A percentile compares a stretch with the other conserved stretches of the same genome.
phyloP scores from a whole-genome alignment of 176 grass and related monocot species.

The Raddia distichophylla region DNA sequence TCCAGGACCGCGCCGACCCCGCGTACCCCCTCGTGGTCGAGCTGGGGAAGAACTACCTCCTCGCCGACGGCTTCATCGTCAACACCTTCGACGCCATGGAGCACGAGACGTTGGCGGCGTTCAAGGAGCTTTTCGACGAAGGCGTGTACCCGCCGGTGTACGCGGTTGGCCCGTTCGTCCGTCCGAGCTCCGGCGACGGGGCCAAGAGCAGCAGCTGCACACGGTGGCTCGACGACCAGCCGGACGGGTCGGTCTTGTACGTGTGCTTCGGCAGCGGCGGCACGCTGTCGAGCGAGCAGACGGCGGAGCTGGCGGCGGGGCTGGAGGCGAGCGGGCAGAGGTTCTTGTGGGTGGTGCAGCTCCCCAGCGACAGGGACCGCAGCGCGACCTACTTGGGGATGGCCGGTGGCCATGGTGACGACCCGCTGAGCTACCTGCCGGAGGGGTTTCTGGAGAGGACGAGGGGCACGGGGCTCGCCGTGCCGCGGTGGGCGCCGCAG shows the following conservation, averaged over 20 bases:
- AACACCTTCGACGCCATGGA: constrained; percentile 62
- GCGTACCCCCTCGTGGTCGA: constrained; percentile 28
- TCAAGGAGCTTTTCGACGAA: constrained; percentile 33
- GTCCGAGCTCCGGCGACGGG: background rate
- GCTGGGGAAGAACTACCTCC: background rate
- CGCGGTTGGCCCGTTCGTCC: constrained; percentile 53
- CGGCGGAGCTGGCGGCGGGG: constrained; percentile 55
- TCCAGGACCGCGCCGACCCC: constrained; percentile 48
- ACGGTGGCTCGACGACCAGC: constrained; percentile 75
- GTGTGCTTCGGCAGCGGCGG: constrained; percentile 76
- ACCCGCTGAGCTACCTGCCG: constrained; percentile 42
- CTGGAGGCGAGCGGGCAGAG: constrained; percentile 65
- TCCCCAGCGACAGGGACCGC: constrained; percentile 41
- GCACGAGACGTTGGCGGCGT: constrained; percentile 26
- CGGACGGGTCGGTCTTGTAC: constrained; percentile 61
- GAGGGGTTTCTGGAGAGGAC: constrained; percentile 45
- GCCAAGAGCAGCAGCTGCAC: constrained; percentile 34
- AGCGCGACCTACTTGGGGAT: constrained; percentile 20
- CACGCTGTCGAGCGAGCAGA: constrained; percentile 50
- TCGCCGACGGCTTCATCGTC: constrained; percentile 52
- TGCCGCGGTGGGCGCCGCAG: constrained; percentile 60
- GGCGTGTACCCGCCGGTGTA: constrained; percentile 49
- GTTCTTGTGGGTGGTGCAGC: constrained; percentile 66
- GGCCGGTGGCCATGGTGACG: background rate
- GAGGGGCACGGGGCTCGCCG: constrained; percentile 14